A percentile compares a stretch with the other conserved stretches of the same genome.
These are phyloP conservation scores for Hypoxylon sp. DNA, from an alignment of 2,329 filamentous ascomycete genomes.

Conservation along the genomic window DNA sequence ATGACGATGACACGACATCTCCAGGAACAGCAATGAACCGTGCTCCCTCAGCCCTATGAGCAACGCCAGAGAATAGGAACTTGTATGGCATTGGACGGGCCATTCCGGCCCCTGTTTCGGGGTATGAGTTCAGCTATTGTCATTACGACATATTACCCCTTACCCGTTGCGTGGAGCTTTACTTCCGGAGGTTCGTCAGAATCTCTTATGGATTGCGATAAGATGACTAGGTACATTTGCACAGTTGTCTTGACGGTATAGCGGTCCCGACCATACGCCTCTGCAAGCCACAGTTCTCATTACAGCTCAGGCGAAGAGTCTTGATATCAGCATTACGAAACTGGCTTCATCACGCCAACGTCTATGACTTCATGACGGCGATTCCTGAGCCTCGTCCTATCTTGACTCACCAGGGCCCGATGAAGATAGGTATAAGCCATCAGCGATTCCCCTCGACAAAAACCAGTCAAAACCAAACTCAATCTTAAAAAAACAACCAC, in stretches of 20 bases:
- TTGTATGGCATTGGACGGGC: neutral
- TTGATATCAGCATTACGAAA: slow-evolving; percentile 44
- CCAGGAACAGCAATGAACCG: slow-evolving; percentile 17
- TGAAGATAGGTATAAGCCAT: slow-evolving; percentile 29
- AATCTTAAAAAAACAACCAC: neutral
- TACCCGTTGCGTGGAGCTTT: slow-evolving; percentile 11
- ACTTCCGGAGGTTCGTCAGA: slow-evolving; percentile 5
- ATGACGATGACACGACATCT: slow-evolving; percentile 32
- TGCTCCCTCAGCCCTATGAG: slow-evolving; percentile 25
- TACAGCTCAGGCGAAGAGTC: neutral
- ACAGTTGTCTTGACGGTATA: neutral
- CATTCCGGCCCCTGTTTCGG: neutral
- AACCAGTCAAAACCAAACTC: neutral
- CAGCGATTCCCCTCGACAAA: neutral
- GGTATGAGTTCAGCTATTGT: neutral
- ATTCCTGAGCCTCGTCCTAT: neutral
- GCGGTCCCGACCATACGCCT: neutral
- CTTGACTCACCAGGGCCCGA: neutral
- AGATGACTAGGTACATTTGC: slow-evolving; percentile 15
- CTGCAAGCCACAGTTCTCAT: slow-evolving; percentile 19
- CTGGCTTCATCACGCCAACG: slow-evolving; percentile 10
- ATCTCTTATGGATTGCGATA: slow-evolving; percentile 5
- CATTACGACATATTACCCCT: neutral
- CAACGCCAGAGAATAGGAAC: neutral
- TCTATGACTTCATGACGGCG: slow-evolving; percentile 36